These are phyloP conservation scores for Rhizopus arrhizus DNA, from an alignment of 371 early-diverging fungal genomes.

Conservation along the genomic window DNA sequence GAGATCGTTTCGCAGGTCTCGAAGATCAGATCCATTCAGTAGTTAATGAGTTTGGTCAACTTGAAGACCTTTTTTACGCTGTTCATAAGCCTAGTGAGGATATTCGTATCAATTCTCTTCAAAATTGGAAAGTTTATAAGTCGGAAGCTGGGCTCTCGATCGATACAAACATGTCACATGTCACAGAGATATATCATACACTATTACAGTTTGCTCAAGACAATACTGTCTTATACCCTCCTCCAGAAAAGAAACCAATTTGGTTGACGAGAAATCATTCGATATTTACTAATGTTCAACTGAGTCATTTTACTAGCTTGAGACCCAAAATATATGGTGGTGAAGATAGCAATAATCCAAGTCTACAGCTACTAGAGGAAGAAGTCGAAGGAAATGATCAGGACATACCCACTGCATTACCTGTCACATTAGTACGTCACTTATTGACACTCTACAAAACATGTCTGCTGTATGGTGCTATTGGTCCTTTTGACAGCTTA, in stretches of 20 bases:
- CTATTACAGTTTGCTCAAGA: constrained; percentile 48
- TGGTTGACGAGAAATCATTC: constrained; percentile 45
- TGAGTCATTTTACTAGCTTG: constrained; percentile 49
- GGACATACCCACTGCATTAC: constrained; percentile 11
- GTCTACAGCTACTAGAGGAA: not conserved
- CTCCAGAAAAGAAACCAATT: constrained; percentile 23
- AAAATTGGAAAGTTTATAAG: constrained; percentile 28
- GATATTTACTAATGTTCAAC: constrained; percentile 42
- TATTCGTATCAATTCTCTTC: constrained; percentile 28
- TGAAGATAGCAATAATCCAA: constrained; percentile 12
- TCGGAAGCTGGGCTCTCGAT: constrained; percentile 37
- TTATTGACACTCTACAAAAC: constrained; percentile 36
- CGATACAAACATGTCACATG: constrained; percentile 45
- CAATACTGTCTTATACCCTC: constrained; percentile 30
- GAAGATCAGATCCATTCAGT: constrained; percentile 50
- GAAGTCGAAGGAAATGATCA: constrained; percentile 10
- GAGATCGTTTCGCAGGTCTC: constrained; percentile 46
- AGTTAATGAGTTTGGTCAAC: constrained; percentile 37
- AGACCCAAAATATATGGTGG: constrained; percentile 22
- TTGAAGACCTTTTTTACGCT: constrained; percentile 37
- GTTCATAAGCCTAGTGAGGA: constrained; percentile 2
- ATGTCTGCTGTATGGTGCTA: constrained; percentile 47
- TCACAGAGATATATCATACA: constrained; percentile 43
- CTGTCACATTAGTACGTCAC: constrained; percentile 9
- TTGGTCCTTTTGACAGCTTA: constrained; percentile 35